These are phyloP conservation scores for Sanguinoderma infundibulare DNA, from an alignment of 1,284 basidiomycete species.

Conservation along the genomic window DNA sequence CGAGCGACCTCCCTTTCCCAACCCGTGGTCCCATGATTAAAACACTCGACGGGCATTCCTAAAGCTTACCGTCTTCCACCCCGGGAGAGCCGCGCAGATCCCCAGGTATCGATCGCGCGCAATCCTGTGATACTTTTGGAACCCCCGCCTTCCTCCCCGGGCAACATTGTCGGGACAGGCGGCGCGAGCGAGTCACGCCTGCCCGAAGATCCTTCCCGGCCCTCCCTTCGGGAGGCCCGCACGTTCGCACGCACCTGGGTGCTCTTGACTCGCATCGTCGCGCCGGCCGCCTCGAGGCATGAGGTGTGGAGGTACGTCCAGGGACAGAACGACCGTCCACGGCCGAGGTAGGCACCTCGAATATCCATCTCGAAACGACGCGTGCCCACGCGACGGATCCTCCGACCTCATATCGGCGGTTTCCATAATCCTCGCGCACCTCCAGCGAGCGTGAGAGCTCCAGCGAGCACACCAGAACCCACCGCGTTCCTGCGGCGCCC, in stretches of 20 bases:
- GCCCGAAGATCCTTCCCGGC: slow-evolving; percentile 14
- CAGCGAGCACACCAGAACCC: too few species aligned
- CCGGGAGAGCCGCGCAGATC: slow-evolving; percentile 21
- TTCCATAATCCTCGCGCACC: slow-evolving; percentile 15
- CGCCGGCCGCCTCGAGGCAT: slow-evolving; percentile 3
- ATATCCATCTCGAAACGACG: not conserved
- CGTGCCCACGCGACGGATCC: slow-evolving; percentile 15
- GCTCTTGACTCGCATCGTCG: slow-evolving; percentile 5
- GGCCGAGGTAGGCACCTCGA: not conserved
- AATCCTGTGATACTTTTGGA: not conserved
- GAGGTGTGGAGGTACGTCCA: not conserved
- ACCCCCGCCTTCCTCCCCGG: not conserved
- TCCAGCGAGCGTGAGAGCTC: not conserved
- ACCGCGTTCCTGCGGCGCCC: slow-evolving; percentile 8
- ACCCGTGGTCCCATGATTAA: not conserved
- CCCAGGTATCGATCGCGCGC: slow-evolving; percentile 21
- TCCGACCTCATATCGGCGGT: slow-evolving; percentile 22
- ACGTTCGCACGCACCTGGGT: not conserved
- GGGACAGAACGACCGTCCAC: not conserved
- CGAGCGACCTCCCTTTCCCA: slow-evolving; percentile 12
- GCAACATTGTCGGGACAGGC: not conserved
- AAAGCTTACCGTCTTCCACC: slow-evolving; percentile 23
- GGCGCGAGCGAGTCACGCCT: slow-evolving; percentile 7
- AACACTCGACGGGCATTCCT: not conserved
- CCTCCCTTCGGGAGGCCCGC: slow-evolving; percentile 1